These are phyloP conservation scores for Fusarium poae DNA, from an alignment of 2,329 filamentous ascomycete species.

Conservation along the genomic window DNA sequence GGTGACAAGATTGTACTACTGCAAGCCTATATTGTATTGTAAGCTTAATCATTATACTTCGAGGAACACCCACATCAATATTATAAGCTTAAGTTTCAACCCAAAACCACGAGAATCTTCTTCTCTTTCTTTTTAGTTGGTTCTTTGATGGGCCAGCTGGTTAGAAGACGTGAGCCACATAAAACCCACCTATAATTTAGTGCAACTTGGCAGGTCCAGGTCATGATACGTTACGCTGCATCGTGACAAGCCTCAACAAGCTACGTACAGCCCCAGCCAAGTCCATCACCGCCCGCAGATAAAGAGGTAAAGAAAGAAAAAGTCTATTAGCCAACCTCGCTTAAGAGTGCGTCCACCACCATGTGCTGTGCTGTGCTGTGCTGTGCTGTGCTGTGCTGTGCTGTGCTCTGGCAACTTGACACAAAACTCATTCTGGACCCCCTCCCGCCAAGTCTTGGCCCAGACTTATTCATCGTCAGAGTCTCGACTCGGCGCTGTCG, in stretches of 20 bases:
- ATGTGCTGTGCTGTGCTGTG: conserved; percentile 6
- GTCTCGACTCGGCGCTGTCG: conserved; percentile 40
- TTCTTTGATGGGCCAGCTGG: not conserved
- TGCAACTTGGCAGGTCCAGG: conserved; percentile 21
- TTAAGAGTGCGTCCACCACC: conserved; percentile 31
- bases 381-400: conserved; percentile 16
- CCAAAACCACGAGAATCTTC: conserved; percentile 3
- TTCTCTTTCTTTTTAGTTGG: not conserved
- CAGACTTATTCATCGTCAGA: conserved; percentile 31
- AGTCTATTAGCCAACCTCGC: conserved; percentile 37
- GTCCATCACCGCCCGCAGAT: conserved; percentile 9
- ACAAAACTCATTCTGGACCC: conserved; percentile 37
- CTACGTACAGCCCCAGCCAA: conserved; percentile 5
- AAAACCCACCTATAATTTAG: conserved; percentile 13
- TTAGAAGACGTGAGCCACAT: not conserved
- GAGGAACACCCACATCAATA: too few species aligned
- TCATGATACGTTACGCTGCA: conserved; percentile 32
- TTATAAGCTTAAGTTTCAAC: conserved; percentile 27
- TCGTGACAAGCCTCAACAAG: conserved; percentile 29
- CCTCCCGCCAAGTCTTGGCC: conserved; percentile 37
- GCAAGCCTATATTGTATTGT: conserved; percentile 7
- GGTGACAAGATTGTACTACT: conserved; percentile 11
- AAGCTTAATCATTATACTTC: too few species aligned
- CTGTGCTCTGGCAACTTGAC: conserved; percentile 40
- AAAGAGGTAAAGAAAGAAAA: conserved; percentile 6